Percentiles rank a stretch among this genome's conserved stretches.
These are phyloP conservation scores for Triticum dicoccoides DNA, from an alignment of 176 grass and related monocot species.

Conservation along the genomic window DNA sequence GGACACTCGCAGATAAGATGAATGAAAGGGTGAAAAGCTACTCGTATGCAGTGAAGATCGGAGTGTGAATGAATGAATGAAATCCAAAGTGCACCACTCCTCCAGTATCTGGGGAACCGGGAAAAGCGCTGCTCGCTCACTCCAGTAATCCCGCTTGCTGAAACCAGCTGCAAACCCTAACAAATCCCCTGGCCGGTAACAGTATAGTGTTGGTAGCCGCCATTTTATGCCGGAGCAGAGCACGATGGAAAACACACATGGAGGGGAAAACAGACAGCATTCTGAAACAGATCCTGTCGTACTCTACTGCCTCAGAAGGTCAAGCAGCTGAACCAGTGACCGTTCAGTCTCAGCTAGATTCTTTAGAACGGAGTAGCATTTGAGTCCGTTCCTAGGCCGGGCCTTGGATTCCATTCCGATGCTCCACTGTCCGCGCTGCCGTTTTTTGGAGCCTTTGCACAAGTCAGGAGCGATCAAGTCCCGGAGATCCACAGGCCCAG, in stretches of 20 bases:
- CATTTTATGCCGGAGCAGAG: background rate
- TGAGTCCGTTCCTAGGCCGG: background rate
- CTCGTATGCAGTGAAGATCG: background rate
- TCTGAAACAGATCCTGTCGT: background rate
- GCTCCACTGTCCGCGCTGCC: background rate
- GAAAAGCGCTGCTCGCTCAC: background rate
- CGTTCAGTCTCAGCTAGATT: background rate
- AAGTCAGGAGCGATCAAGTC: slow-evolving; percentile 2
- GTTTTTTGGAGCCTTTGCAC: slow-evolving; percentile 23
- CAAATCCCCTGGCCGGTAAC: too few relatives aligned
- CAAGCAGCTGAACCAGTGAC: background rate
- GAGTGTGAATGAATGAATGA: background rate
- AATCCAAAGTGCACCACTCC: background rate
- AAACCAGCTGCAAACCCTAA: background rate
- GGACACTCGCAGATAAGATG: background rate
- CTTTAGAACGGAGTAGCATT: background rate
- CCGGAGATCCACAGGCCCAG: background rate
- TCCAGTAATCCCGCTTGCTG: background rate
- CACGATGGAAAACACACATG: background rate
- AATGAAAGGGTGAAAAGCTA: background rate
- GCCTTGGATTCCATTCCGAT: slow-evolving; percentile 34
- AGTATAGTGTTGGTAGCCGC: background rate
- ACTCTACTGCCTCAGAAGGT: background rate
- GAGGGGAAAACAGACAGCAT: background rate
- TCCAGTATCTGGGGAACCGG: background rate